These are phyloP conservation scores for Saccharomyces hybrid DNA, from an alignment of 1,139 yeast genomes.

Conservation along the genomic window DNA sequence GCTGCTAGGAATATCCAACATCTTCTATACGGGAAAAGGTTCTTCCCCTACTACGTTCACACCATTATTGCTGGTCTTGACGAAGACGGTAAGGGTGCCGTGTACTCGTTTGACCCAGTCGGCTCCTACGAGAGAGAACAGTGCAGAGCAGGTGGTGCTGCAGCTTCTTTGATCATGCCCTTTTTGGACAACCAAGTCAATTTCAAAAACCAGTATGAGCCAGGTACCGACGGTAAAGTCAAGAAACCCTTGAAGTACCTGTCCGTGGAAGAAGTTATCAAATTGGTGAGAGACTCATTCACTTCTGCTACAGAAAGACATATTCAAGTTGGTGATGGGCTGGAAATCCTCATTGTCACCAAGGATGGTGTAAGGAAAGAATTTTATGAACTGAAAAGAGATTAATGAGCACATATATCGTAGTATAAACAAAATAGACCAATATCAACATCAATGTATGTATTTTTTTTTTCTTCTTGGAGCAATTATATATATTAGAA, in stretches of 20 bases:
- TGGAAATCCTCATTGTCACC: constrained; percentile 83
- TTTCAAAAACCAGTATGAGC: constrained; percentile 83
- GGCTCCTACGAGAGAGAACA: constrained; percentile 97
- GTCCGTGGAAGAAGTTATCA: constrained; percentile 73
- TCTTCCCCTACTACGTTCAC: constrained; percentile 94
- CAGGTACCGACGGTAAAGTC: constrained; percentile 60
- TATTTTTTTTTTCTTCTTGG: background rate
- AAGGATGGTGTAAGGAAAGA: constrained; percentile 87
- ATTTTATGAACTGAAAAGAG: constrained; percentile 80
- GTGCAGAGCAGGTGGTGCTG: constrained; percentile 97
- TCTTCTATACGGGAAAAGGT: constrained; percentile 81
- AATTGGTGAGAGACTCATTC: constrained; percentile 86
- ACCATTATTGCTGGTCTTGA: constrained; percentile 93
- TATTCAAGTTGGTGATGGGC: constrained; percentile 94
- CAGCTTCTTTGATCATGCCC: constrained; percentile 93
- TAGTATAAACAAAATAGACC: background rate
- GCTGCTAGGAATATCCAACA: constrained; percentile 93
- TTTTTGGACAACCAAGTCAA: constrained; percentile 95
- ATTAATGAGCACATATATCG: constrained; percentile 37
- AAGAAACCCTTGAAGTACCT: constrained; percentile 57
- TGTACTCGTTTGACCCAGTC: constrained; percentile 93
- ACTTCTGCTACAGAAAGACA: constrained; percentile 96
- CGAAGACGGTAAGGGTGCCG: constrained; percentile 90
- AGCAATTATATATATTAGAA: constrained; percentile 1
- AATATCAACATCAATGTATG: background rate